Percentiles rank a stretch among this genome's conserved stretches.
These are phyloP conservation scores for Podospora anserina DNA, from an alignment of 495 filamentous ascomycete species.

Conservation along the genomic window DNA sequence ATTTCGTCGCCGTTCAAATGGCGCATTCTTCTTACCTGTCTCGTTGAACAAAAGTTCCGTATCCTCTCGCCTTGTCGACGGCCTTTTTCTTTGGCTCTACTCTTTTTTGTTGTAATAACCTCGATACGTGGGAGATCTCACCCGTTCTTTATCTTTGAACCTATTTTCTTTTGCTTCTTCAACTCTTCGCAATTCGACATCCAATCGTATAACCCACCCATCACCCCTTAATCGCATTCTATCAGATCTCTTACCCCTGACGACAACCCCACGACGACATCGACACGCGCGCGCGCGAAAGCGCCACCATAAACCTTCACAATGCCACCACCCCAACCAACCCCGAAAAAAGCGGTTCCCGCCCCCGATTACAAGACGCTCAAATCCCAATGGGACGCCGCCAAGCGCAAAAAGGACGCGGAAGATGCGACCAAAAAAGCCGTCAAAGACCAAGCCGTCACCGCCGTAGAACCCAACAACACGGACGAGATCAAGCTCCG, in stretches of 20 bases:
- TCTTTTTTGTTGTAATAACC: slow-evolving; percentile 13
- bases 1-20: slow-evolving; percentile 18
- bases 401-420: slow-evolving; percentile 44
- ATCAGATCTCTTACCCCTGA: background rate
- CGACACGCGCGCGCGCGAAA: background rate
- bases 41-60: background rate
- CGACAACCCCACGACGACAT: background rate
- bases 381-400: slow-evolving; percentile 45
- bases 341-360: slow-evolving; percentile 25
- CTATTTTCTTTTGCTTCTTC: background rate
- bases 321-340: slow-evolving; percentile 28
- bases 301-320: slow-evolving; percentile 1
- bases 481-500: slow-evolving; percentile 14
- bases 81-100: slow-evolving; percentile 18
- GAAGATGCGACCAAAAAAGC: slow-evolving; percentile 24
- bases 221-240: background rate
- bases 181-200: background rate
- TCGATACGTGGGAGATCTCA: slow-evolving; percentile 1
- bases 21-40: slow-evolving; percentile 20
- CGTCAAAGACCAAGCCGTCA: background rate
- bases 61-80: slow-evolving; percentile 22
- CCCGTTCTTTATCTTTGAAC: background rate
- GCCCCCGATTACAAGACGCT: slow-evolving; percentile 43
- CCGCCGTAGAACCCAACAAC: slow-evolving; percentile 6
- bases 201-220: background rate